A percentile compares a stretch with the other conserved stretches of the same genome.
phyloP scores from a whole-genome alignment of 768 basidiomycete species.

The Cantharellus anzutake region DNA sequence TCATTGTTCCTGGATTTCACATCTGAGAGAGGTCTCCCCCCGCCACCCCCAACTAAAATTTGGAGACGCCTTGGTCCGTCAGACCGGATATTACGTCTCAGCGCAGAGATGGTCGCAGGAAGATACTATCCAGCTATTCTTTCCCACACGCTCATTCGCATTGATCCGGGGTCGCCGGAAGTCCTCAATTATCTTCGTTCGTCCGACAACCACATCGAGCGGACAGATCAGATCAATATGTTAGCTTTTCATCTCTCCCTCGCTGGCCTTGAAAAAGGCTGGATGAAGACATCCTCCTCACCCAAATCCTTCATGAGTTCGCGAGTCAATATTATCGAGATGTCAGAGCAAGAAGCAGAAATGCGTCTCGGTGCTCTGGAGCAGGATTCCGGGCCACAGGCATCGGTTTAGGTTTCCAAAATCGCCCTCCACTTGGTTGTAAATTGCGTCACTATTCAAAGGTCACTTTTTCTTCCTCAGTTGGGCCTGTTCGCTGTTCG shows the following conservation, averaged over 20 bases:
- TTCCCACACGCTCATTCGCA: constrained; percentile 30
- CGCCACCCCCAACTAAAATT: constrained; percentile 43
- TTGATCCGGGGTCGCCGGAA: neutral
- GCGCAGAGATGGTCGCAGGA: constrained; percentile 51
- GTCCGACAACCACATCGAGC: neutral
- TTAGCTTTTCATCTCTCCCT: neutral
- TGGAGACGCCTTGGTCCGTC: constrained; percentile 48
- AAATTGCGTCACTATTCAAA: no score
- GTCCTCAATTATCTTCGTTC: neutral
- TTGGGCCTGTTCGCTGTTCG: no score
- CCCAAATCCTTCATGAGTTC: no score
- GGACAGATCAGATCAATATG: neutral
- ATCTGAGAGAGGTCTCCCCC: constrained; percentile 24
- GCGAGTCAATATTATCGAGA: no score
- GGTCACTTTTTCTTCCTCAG: no score
- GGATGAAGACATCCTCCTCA: neutral
- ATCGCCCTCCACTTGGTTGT: no score
- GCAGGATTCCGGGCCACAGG: no score
- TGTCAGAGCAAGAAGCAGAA: no score
- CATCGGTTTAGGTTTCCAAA: no score
- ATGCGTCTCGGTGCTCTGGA: no score
- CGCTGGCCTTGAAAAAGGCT: neutral
- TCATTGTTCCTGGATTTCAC: neutral
- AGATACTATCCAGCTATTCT: constrained; percentile 65
- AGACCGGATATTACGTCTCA: constrained; percentile 45